phyloP scores from a whole-genome alignment of 2,329 filamentous ascomycete species.

The Colletotrichum gloeosporioides region DNA sequence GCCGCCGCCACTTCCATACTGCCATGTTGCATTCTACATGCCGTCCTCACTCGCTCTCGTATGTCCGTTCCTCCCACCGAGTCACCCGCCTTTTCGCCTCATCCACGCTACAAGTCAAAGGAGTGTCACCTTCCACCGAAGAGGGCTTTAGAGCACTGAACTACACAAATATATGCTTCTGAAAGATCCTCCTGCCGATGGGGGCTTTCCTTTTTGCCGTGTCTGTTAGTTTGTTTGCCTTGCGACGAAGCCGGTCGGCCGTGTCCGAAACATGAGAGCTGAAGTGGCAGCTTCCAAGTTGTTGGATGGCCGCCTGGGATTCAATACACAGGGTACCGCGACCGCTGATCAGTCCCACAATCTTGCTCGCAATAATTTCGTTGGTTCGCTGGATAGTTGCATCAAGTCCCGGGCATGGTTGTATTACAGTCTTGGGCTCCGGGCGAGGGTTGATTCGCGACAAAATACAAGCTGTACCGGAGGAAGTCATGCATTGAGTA shows the following conservation, averaged over 20 bases:
- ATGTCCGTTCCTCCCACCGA: not conserved
- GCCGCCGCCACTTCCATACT: not conserved
- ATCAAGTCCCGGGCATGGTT: not conserved
- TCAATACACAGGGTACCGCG: not conserved
- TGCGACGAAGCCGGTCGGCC: not conserved
- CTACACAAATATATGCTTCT: not conserved
- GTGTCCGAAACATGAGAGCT: not conserved
- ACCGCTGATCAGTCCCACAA: not conserved
- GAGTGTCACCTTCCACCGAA: not conserved
- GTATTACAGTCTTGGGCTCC: not conserved
- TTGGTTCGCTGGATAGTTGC: too few species aligned
- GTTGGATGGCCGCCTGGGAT: not conserved
- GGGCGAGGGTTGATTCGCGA: fast-evolving
- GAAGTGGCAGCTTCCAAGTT: not conserved
- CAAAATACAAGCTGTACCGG: not conserved
- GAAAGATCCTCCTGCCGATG: not conserved
- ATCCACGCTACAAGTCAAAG: not conserved
- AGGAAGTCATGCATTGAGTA: not conserved
- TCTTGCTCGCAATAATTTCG: not conserved
- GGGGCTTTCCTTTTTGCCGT: not conserved
- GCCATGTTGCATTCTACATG: not conserved
- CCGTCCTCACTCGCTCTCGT: not conserved
- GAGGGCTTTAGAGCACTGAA: not conserved
- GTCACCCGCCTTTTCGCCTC: not conserved
- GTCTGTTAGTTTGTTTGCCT: not conserved